Evolutionary conservation across 2,329 filamentous ascomycete species (phyloP).

Genomic region (Raffaelea albimanens): DNA sequence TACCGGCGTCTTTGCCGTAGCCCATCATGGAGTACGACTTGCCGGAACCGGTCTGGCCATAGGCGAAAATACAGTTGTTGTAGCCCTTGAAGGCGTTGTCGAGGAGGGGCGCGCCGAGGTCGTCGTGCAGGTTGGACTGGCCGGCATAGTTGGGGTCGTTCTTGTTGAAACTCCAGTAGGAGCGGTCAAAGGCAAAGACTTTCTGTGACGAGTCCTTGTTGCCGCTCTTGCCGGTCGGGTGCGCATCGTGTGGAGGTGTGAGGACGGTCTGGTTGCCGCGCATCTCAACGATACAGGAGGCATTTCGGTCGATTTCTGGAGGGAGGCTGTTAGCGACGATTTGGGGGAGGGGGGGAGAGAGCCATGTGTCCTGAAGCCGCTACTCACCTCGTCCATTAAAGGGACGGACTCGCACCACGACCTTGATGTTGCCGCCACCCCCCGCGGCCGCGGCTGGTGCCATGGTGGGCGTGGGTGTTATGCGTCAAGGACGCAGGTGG

Average conservation of each 20-base stretch:
- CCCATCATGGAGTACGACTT: slow-evolving; percentile 92
- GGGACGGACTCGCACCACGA: slow-evolving; percentile 91
- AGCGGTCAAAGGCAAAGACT: slow-evolving; percentile 91
- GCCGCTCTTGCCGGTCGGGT: slow-evolving; percentile 49
- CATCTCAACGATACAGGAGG: slow-evolving; percentile 98
- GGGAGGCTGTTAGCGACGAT: neutral
- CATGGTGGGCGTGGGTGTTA: slow-evolving; percentile 34
- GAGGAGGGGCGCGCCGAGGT: slow-evolving; percentile 88
- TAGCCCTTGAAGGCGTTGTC: slow-evolving; percentile 99
- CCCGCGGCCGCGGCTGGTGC: slow-evolving; percentile 35
- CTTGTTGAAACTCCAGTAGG: slow-evolving; percentile 89
- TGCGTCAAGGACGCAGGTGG: no score
- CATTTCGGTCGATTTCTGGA: slow-evolving; percentile 76
- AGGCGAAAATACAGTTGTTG: slow-evolving; percentile 98
- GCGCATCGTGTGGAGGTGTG: slow-evolving; percentile 56
- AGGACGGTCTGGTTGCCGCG: slow-evolving; percentile 85
- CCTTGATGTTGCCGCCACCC: slow-evolving; percentile 92
- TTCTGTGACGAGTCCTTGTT: slow-evolving; percentile 60
- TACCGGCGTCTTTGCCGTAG: slow-evolving; percentile 59
- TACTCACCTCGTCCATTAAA: slow-evolving; percentile 84
- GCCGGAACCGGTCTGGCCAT: slow-evolving; percentile 93
- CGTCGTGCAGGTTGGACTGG: slow-evolving; percentile 90
- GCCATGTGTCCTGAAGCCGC: neutral
- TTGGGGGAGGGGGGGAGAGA: neutral
- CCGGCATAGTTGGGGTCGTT: slow-evolving; percentile 77